Percentiles rank a stretch among this genome's conserved stretches.
These are phyloP conservation scores for Hygrophorus russula DNA, from an alignment of 768 basidiomycete genomes.

Conservation along the genomic window DNA sequence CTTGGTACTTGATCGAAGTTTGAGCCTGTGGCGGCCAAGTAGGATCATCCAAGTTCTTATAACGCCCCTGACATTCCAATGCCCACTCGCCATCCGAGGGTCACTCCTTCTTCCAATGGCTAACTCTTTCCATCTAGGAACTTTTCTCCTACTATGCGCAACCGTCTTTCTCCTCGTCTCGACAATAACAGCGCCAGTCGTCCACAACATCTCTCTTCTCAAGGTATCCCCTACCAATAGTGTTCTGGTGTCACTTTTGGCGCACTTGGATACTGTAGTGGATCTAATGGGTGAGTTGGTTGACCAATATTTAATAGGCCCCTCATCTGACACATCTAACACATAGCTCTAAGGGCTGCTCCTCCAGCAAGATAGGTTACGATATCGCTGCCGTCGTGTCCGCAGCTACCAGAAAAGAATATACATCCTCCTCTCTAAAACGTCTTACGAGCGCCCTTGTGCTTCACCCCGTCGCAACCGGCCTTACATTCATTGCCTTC, in stretches of 20 bases:
- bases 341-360: conserved; percentile 5
- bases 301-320: too few relatives aligned
- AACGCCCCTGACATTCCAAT: too few relatives aligned
- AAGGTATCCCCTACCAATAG: conserved; percentile 7
- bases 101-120: too few relatives aligned
- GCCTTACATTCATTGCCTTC: conserved; percentile 33
- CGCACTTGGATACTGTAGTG: conserved; percentile 9
- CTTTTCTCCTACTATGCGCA: conserved; percentile 12
- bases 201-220: conserved; percentile 10
- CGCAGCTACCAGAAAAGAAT: conserved; percentile 6
- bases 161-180: conserved; percentile 10
- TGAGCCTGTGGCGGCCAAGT: too few relatives aligned
- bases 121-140: conserved; percentile 8
- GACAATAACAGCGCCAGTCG: conserved; percentile 10
- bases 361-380: conserved; percentile 10
- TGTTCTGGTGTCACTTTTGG: conserved; percentile 9
- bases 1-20: too few relatives aligned
- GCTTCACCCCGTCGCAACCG: conserved; percentile 45
- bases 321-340: background rate
- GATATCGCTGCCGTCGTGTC: conserved; percentile 9
- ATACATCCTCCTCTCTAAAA: conserved; percentile 28
- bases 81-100: too few relatives aligned
- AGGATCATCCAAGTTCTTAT: too few relatives aligned
- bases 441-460: conserved; percentile 43
- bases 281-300: background rate